Base-by-base conservation (phyloP, 140 eudicot species). In the Oenanthe javanica region DNA sequence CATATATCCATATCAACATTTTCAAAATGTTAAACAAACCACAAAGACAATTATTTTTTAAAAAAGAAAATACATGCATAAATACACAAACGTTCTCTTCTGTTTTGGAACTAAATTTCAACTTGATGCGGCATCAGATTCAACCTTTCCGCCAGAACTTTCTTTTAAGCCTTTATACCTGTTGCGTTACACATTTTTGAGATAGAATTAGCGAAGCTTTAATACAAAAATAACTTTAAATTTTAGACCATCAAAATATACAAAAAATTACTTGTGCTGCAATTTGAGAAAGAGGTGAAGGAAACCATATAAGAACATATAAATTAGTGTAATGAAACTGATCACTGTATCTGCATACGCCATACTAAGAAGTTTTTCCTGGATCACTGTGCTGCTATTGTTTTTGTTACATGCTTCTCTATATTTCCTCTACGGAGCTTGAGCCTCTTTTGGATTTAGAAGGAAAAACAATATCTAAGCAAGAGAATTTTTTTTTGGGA, bases 101-200 rank as follows among this genome's bases (percentile, higher is more conserved):
- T 76, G 12, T 76, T 76, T 18, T 76, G 66, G n/a, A 51, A 76
- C 45, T 23, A 76, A 27, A 76, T 23, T 50, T 50, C 79, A 49
- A 76, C 79, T 50, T 76, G 79, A 14, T 67, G 67, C 21, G 47
- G 79, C 79, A 11, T 51, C 1, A 14, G 63, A 25, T 31, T 31
- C 79, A 76, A 51, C 66, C 48, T 51, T 63, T 51, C 48, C 19
- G 79, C 79, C 48, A 31, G 49, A n/a, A 19, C 47, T 51, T 49
- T 42, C 15, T 76, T 76, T n/a, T 25, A 63, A 13, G 23, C 45
- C 79, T 76, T 61, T 48, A 25, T 46, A 38, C 31, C 79, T 7
- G 13, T 19, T 21, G 36, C 55, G 47, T 21, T 21, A 46, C 13
- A 3, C 61, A 13, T 23, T 31, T 8, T n/a, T 75, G 4, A n/a